Evolutionary conservation across 2,329 filamentous ascomycete genomes (phyloP).

Genomic region (Fusarium graminum): DNA sequence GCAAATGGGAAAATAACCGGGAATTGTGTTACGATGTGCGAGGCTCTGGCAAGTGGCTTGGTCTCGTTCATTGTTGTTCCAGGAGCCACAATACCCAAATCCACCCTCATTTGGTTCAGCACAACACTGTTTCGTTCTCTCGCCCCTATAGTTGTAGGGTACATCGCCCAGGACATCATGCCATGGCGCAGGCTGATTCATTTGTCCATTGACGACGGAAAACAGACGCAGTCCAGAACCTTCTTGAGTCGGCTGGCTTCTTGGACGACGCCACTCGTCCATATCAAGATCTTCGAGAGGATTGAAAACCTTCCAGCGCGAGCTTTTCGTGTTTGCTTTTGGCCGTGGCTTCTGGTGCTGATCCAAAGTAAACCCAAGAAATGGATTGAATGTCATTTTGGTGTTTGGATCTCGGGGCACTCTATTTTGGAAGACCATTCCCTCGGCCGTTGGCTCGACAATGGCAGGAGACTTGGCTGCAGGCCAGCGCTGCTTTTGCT

Average conservation of each 20-base stretch:
- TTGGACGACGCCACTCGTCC: constrained; percentile 34
- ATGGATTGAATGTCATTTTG: constrained; percentile 36
- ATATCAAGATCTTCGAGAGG: constrained; percentile 39
- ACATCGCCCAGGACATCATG: constrained; percentile 35
- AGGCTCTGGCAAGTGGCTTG: constrained; percentile 37
- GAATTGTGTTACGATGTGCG: constrained; percentile 29
- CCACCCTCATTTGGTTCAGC: constrained; percentile 36
- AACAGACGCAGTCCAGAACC: constrained; percentile 24
- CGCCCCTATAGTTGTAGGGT: constrained; percentile 4
- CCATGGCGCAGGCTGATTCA: constrained; percentile 19
- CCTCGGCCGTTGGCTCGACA: not conserved
- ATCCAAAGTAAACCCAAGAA: constrained; percentile 26
- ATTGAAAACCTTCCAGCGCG: constrained; percentile 41
- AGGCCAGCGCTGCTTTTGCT: constrained; percentile 2
- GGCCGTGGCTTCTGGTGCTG: constrained; percentile 1
- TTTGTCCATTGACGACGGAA: constrained; percentile 9
- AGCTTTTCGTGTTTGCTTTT: constrained; percentile 13
- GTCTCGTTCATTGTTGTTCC: constrained; percentile 3
- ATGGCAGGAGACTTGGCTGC: not conserved
- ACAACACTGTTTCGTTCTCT: constrained; percentile 13
- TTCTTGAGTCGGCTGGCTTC: not conserved
- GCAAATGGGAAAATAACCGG: constrained; percentile 41
- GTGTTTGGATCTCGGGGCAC: constrained; percentile 4
- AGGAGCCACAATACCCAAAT: constrained; percentile 22
- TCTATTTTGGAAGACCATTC: not conserved